Percentiles rank a stretch among this genome's conserved stretches.
phyloP scores from a whole-genome alignment of 306 rosid species.

The Trichosanthes truncata region DNA sequence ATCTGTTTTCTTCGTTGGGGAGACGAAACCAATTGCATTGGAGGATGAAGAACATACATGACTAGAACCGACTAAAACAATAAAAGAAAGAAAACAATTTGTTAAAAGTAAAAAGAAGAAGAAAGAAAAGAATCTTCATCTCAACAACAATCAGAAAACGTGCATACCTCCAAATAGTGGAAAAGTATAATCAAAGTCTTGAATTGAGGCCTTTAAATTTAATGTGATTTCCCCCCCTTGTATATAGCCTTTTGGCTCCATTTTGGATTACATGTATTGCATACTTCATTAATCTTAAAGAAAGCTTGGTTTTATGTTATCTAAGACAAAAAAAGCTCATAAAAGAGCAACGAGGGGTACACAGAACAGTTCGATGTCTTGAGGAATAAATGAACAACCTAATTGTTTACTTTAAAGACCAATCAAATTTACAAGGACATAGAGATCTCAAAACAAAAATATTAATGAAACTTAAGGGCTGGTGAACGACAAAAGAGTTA shows the following conservation, averaged over 20 bases:
- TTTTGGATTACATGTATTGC: not conserved
- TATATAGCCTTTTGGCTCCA: not conserved
- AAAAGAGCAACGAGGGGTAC: not conserved
- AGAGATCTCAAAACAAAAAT: not conserved
- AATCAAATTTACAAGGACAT: not conserved
- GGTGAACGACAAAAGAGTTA: constrained; percentile 6
- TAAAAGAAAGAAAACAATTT: too few relatives aligned
- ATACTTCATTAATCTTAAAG: not conserved
- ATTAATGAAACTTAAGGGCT: not conserved
- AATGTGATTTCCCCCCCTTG: too few relatives aligned
- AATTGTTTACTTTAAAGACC: not conserved
- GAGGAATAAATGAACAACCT: not conserved
- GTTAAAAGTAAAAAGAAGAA: too few relatives aligned
- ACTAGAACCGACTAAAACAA: too few relatives aligned
- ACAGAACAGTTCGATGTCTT: not conserved
- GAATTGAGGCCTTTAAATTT: constrained; percentile 23
- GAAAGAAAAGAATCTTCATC: too few relatives aligned
- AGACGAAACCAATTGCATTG: too few relatives aligned
- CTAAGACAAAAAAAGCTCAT: not conserved
- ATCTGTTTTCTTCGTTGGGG: too few relatives aligned
- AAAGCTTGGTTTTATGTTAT: not conserved
- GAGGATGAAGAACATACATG: too few relatives aligned
- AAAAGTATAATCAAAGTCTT: constrained; percentile 85
- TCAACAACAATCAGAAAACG: too few relatives aligned
- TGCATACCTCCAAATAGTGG: constrained; percentile 84